Percentiles rank a stretch among this genome's conserved stretches.
These are phyloP conservation scores for Thalassiosira hispida DNA, from an alignment of 352 stramenopile genomes.

Conservation along the genomic window DNA sequence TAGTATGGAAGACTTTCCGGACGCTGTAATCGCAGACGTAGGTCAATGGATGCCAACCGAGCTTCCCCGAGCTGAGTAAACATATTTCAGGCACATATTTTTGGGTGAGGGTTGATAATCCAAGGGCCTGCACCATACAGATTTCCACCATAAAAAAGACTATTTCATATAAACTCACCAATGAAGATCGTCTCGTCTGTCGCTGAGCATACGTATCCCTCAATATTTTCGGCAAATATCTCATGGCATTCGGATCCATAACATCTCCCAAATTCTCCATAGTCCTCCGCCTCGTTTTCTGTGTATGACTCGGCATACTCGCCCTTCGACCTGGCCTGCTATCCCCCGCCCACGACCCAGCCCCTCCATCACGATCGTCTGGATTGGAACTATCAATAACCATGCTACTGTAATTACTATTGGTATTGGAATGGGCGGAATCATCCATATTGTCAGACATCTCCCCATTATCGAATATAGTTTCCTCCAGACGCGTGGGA, in stretches of 20 bases:
- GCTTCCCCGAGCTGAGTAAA: constrained; percentile 36
- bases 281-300: constrained; percentile 8
- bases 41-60: constrained; percentile 46
- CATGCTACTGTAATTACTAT: not conserved
- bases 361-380: not conserved
- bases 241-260: constrained; percentile 53
- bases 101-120: not conserved
- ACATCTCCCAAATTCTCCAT: constrained; percentile 21
- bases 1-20: constrained; percentile 53
- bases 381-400: not conserved
- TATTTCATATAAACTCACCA: constrained; percentile 26
- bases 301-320: constrained; percentile 11
- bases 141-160: no score
- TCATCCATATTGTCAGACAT: not conserved
- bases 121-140: no score
- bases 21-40: constrained; percentile 49
- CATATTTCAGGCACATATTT: not conserved
- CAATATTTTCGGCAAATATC: constrained; percentile 63
- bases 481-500: constrained; percentile 17
- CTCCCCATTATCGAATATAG: not conserved
- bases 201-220: constrained; percentile 58
- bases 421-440: not conserved
- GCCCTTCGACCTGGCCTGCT: not conserved
- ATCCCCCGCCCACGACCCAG: not conserved
- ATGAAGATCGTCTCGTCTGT: constrained; percentile 8